A percentile compares a stretch with the other conserved stretches of the same genome.
Evolutionary conservation across 371 early-diverging fungal species (phyloP).

Genomic region (Mortierella sp.): DNA sequence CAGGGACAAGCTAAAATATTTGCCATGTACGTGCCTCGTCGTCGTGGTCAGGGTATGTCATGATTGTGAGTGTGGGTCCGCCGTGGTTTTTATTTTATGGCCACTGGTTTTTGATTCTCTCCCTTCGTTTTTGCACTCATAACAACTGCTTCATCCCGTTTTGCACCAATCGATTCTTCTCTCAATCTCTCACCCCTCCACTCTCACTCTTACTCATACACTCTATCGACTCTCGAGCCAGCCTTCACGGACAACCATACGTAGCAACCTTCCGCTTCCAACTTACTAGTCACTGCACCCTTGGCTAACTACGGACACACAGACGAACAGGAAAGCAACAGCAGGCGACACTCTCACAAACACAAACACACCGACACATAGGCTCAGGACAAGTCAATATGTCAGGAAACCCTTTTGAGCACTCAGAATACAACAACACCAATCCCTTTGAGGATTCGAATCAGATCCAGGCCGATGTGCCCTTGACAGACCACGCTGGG

Average conservation of each 20-base stretch:
- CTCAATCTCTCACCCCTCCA: background rate
- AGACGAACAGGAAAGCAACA: background rate
- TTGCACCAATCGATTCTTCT: background rate
- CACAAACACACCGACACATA: background rate
- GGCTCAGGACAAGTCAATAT: conserved; percentile 9
- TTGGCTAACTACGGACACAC: background rate
- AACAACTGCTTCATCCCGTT: background rate
- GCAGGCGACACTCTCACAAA: background rate
- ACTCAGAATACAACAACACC: conserved; percentile 41
- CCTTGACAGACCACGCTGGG: conserved; percentile 39
- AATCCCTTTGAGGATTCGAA: conserved; percentile 54
- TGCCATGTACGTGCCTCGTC: background rate
- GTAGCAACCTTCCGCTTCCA: background rate
- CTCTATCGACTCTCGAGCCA: conserved; percentile 1
- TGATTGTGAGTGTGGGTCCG: background rate
- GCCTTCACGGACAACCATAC: background rate
- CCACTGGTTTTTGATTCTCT: background rate
- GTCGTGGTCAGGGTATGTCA: background rate
- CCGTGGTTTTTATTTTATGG: background rate
- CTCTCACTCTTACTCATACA: no score
- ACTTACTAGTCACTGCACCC: background rate
- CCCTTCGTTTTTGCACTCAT: background rate
- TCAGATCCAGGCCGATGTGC: conserved; percentile 58
- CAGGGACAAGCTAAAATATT: background rate
- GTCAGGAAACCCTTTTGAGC: conserved; percentile 55